phyloP scores from a whole-genome alignment of 2,329 filamentous ascomycete species.

The Eutypella sp. region DNA sequence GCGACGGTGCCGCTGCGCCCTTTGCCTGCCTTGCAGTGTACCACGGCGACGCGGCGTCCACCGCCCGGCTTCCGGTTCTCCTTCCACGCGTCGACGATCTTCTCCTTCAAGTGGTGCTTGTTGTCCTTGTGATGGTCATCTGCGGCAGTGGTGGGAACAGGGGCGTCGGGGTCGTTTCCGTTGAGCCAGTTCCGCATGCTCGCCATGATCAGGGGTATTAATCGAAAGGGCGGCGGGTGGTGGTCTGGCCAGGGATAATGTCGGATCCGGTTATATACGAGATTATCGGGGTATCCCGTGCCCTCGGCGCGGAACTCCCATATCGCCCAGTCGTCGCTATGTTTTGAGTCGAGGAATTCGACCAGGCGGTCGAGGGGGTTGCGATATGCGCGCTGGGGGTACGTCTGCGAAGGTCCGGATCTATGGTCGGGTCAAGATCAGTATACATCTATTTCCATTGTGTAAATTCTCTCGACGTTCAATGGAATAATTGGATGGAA shows the following conservation, averaged over 20 bases:
- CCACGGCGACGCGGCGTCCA: conserved; percentile 67
- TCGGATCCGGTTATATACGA: conserved; percentile 77
- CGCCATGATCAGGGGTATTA: conserved; percentile 84
- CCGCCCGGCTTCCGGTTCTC: neutral
- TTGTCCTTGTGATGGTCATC: too few species aligned
- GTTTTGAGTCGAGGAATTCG: conserved; percentile 79
- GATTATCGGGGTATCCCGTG: conserved; percentile 87
- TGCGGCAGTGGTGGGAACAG: conserved; percentile 12
- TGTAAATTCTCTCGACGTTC: neutral
- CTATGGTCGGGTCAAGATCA: conserved; percentile 54
- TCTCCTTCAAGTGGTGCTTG: too few species aligned
- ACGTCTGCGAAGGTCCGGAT: conserved; percentile 84
- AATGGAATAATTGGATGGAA: neutral
- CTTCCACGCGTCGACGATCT: neutral
- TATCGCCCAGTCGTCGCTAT: conserved; percentile 82
- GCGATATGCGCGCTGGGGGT: conserved; percentile 87
- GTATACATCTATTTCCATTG: conserved; percentile 10
- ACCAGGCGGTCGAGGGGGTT: conserved; percentile 88
- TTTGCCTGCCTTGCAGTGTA: conserved; percentile 97
- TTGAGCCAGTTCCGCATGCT: conserved; percentile 88
- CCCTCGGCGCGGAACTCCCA: conserved; percentile 98
- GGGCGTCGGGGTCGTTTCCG: conserved; percentile 39
- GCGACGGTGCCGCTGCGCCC: conserved; percentile 84
- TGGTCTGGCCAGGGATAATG: conserved; percentile 98
- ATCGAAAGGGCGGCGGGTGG: conserved; percentile 86